These are phyloP conservation scores for Lineolata rhizophorae DNA, from an alignment of 495 filamentous ascomycete species.

Conservation along the genomic window DNA sequence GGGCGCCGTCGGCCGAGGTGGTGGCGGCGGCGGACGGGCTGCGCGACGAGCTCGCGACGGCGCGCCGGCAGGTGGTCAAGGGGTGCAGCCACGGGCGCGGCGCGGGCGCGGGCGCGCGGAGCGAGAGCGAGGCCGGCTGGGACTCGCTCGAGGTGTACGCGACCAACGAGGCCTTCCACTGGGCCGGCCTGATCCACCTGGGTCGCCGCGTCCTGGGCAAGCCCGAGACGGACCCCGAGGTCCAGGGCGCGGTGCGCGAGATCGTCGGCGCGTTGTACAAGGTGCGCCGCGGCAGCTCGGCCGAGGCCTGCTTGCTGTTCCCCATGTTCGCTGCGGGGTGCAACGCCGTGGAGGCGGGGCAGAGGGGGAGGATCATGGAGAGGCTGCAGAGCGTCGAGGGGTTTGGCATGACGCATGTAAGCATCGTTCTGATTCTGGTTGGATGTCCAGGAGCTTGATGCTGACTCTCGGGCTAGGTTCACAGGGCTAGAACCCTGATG, in stretches of 20 bases:
- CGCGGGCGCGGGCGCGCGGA: conserved; percentile 13
- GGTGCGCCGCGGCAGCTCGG: conserved; percentile 42
- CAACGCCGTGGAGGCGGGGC: conserved; percentile 33
- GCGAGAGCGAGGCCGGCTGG: conserved; percentile 18
- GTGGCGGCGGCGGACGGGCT: conserved; percentile 32
- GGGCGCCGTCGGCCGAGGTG: conserved; percentile 34
- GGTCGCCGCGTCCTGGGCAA: conserved; percentile 48
- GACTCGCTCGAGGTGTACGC: conserved; percentile 45
- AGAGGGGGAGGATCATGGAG: conserved; percentile 38
- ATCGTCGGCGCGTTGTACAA: conserved; percentile 39
- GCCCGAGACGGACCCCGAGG: conserved; percentile 27
- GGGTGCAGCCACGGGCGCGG: conserved; percentile 19
- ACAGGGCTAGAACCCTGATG: conserved; percentile 39
- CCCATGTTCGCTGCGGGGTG: conserved; percentile 75
- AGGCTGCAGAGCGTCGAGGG: conserved; percentile 49
- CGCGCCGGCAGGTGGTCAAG: conserved; percentile 17
- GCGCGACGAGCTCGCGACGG: conserved; percentile 27
- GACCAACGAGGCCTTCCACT: conserved; percentile 65
- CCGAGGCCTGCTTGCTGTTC: conserved; percentile 58
- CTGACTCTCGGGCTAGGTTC: conserved; percentile 19
- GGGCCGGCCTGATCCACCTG: conserved; percentile 58
- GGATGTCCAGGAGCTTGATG: conserved; percentile 2
- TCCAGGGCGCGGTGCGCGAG: conserved; percentile 39
- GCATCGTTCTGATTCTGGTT: conserved; percentile 6
- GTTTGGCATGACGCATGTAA: conserved; percentile 54